Percentiles rank a stretch among this genome's conserved stretches.
Conservation (phyloP, 1,284 basidiomycete genomes). For the Fistulinella cinereoalba region DNA sequence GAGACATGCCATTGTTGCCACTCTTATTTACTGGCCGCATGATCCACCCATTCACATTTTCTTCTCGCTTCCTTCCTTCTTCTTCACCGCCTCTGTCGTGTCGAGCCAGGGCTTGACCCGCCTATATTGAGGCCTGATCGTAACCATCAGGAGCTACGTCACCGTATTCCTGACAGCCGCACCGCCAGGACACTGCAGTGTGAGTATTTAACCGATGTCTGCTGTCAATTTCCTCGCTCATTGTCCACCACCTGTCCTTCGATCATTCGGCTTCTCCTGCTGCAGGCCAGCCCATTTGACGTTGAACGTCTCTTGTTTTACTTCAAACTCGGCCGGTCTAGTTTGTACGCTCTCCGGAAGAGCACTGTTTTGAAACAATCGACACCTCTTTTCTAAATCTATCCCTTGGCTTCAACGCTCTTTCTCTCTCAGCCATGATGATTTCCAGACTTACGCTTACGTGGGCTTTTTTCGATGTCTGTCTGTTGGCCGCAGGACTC, state of each 20-base stretch:
- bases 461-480: slow-evolving; percentile 69
- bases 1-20: slow-evolving; percentile 7
- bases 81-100: neutral
- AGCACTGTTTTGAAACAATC: slow-evolving; percentile 11
- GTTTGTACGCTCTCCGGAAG: slow-evolving; percentile 24
- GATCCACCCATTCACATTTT: neutral
- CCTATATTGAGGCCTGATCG: neutral
- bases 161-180: neutral
- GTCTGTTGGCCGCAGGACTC: slow-evolving; percentile 65
- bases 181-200: slow-evolving; percentile 1
- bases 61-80: neutral
- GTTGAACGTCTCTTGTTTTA: slow-evolving; percentile 28
- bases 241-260: neutral
- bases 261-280: neutral
- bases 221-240: slow-evolving; percentile 1
- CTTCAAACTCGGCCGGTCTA: slow-evolving; percentile 25
- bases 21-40: neutral
- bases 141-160: slow-evolving; percentile 11
- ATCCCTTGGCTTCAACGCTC: neutral
- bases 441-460: slow-evolving; percentile 67
- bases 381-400: neutral
- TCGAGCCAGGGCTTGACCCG: neutral
- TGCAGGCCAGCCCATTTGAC: slow-evolving; percentile 25
- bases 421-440: slow-evolving; percentile 42
- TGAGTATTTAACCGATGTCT: slow-evolving; percentile 14